Conservation (phyloP, 176 grass and related monocot genomes). For the Puya raimondii region DNA sequence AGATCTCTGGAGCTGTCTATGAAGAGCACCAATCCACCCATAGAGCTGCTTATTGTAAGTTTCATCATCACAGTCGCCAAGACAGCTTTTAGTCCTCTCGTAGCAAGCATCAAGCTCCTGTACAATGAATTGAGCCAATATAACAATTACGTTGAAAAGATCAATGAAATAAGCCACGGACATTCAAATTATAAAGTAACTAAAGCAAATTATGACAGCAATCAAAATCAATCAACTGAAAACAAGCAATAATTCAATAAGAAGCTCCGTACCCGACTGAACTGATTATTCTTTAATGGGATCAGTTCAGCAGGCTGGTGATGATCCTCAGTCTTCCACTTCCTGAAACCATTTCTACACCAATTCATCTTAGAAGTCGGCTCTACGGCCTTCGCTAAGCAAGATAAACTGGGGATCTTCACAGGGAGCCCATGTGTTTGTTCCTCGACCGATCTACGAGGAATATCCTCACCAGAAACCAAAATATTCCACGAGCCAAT, state of each 20-base stretch:
- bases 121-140: neutral
- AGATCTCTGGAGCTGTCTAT: slow-evolving; percentile 58
- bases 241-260: neutral
- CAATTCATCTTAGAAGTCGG: slow-evolving; percentile 7
- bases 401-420: slow-evolving; percentile 8
- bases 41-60: slow-evolving; percentile 62
- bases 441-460: slow-evolving; percentile 1
- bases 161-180: neutral
- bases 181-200: neutral
- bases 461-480: slow-evolving; percentile 11
- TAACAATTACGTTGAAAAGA: neutral
- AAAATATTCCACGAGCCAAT: slow-evolving; percentile 21
- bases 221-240: neutral
- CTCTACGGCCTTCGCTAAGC: slow-evolving; percentile 11
- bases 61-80: slow-evolving; percentile 38
- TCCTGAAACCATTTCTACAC: slow-evolving; percentile 18
- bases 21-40: slow-evolving; percentile 59
- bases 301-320: slow-evolving; percentile 6
- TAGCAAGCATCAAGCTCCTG: slow-evolving; percentile 45
- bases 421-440: neutral
- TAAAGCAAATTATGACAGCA: neutral
- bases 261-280: slow-evolving; percentile 8
- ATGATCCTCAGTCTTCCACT: slow-evolving; percentile 10
- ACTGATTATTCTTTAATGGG: slow-evolving; percentile 15
- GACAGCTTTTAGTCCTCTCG: slow-evolving; percentile 50